These are phyloP conservation scores for Trichoderma sp. DNA, from an alignment of 2,329 filamentous ascomycete genomes.

Conservation along the genomic window DNA sequence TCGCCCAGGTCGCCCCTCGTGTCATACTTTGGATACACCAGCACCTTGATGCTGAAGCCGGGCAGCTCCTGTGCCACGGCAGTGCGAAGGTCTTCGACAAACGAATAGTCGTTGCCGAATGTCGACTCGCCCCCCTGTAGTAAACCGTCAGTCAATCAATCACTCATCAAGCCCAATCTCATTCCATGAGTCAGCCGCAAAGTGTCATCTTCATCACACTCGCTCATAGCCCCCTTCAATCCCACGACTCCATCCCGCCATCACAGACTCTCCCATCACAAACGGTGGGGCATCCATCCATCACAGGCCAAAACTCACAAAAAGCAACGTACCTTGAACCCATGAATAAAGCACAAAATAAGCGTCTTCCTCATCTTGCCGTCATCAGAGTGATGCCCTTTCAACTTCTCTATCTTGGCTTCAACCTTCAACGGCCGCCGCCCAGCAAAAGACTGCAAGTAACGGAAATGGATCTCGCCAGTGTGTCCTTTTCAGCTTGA, in stretches of 20 bases:
- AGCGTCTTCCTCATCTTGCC: slow-evolving; percentile 68
- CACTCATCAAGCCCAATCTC: not conserved
- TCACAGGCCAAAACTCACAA: not conserved
- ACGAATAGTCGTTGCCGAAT: slow-evolving; percentile 65
- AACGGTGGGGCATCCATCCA: not conserved
- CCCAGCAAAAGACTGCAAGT: not conserved
- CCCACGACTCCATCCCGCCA: not conserved
- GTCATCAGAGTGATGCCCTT: not conserved
- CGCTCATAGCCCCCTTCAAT: not conserved
- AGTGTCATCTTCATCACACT: not conserved
- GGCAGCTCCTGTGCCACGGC: slow-evolving; percentile 67
- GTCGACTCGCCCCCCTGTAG: slow-evolving; percentile 72
- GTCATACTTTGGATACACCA: slow-evolving; percentile 80
- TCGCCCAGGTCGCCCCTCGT: slow-evolving; percentile 75
- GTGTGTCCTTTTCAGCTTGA: not conserved
- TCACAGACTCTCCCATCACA: not conserved
- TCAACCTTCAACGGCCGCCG: slow-evolving; percentile 8
- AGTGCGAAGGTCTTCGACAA: slow-evolving; percentile 70
- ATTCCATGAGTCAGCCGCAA: not conserved
- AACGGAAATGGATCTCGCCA: not conserved
- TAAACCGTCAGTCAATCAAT: not conserved
- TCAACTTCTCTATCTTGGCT: not conserved
- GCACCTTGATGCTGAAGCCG: slow-evolving; percentile 64
- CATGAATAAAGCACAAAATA: slow-evolving; percentile 81
- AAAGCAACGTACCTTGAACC: slow-evolving; percentile 67